These are phyloP conservation scores for Lantana camara DNA, from an alignment of 257 asterid species.

Conservation along the genomic window DNA sequence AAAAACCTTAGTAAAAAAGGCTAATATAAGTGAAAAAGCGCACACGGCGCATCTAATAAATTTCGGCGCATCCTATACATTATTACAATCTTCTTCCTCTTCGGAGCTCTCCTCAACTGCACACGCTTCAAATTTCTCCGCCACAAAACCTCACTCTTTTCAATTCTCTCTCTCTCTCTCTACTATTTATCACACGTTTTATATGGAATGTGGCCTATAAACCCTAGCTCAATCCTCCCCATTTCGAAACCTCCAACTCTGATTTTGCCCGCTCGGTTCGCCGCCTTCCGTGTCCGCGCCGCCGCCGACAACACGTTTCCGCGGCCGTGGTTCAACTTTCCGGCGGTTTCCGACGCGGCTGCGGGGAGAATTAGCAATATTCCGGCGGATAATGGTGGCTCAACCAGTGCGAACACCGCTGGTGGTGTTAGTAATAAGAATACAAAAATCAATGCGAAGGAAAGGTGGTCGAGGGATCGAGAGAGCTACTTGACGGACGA, in stretches of 20 bases:
- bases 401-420: conserved; percentile 18
- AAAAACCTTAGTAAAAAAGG: neutral
- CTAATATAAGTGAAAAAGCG: neutral
- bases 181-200: neutral
- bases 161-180: neutral
- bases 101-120: neutral
- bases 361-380: conserved; percentile 37
- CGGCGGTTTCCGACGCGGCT: conserved; percentile 38
- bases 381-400: conserved; percentile 27
- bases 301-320: conserved; percentile 46
- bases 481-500: conserved; percentile 79
- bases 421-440: conserved; percentile 30
- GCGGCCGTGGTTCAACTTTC: conserved; percentile 46
- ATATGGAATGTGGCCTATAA: conserved; percentile 62
- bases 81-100: conserved; percentile 1
- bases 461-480: conserved; percentile 72
- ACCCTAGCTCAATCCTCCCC: conserved; percentile 43
- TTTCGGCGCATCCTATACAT: conserved; percentile 14
- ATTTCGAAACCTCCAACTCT: conserved; percentile 31
- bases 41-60: conserved; percentile 24
- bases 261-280: conserved; percentile 19
- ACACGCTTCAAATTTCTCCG: neutral
- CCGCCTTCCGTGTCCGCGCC: conserved; percentile 44
- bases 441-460: conserved; percentile 57
- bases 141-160: neutral